Evolutionary conservation across 177 flowering plant species (phyloP), one percentile per base, ranked within the genome.

Genomic region (Telopea speciosissima): DNA sequence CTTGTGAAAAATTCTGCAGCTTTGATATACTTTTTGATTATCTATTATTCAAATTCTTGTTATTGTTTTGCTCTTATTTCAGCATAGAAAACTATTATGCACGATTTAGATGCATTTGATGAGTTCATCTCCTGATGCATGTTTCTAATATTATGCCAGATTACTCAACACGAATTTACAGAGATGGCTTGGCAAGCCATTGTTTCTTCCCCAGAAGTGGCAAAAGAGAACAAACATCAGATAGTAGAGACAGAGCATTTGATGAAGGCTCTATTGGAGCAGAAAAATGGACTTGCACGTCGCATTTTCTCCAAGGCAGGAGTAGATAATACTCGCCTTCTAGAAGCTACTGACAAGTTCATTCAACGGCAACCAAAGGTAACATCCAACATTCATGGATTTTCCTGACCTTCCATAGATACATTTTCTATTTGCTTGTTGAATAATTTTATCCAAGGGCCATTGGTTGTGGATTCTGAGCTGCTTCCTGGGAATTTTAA

Each of bases 171-270:
- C 80, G 99, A 96, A 24, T 96, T 96, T 66, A 96, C 99, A 5
- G 99, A 96, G 49, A 90, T 91, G 98, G 99, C 98, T 19, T 96
- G 99, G 99, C 98, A 91, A 86, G 89, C 89, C 0, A 88, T 96
- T 70, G 94, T 93, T 44, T 83, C 97, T 0, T 93, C 91, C 0
- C 99, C 98, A 0, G 98, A 96, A 75, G 92, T 93, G 68, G 99
- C 99, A 13, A 96, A 87, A 72, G 96, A 90, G 80, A 89, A 86
- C 72, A 96, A 91, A 82, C 98, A 96, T 76, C 99, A 96, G 76
- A 93, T 96, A 67, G 97, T 96, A 74, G 98, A 96, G 89, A 96
- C 99, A 1, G 99, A 96, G 76, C 99, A 93, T 83, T 78, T 96
- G 78, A 85, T 96, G 98, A 91, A 88, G 72, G 84, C 99, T 9